Evolutionary conservation across 495 filamentous ascomycete genomes (phyloP), one percentile per base, ranked within the genome.

Genomic region (Cenococcum geophilum): DNA sequence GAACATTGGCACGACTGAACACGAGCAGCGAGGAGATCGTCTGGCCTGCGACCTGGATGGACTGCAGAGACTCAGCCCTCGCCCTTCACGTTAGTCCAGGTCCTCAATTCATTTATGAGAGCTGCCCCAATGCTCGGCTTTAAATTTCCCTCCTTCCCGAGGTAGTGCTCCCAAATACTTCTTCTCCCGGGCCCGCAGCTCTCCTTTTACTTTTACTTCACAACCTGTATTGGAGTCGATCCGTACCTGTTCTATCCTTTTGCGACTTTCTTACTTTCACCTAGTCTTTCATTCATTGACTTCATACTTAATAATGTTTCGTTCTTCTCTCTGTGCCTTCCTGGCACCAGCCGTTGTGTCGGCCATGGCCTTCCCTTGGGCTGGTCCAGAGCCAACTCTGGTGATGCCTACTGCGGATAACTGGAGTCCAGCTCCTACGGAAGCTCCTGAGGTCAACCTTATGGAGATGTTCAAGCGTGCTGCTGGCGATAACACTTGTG

Each of bases 361-460:
- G 1, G 66, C 66, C 20, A 48, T 48, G 27, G 66, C 66, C 10
- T 62, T 68, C 34, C 62, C 65, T 16, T 64, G 61, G 62, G 61
- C 62, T 0, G 27, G 40, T 22, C 66, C 66, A 12, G 58, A 62
- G 34, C 62, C 66, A 0, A 68, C 66, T 0, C 49, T 68, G 12
- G 32, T 61, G 0, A 57, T 61, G 8, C 65, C 65, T 16, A 62
- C 23, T 2, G 27, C 12, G n/a, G 59, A 68, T 45, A 45, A 23
- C 18, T 68, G 62, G 66, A 68, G 62, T 60, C 66, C 66, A 12
- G 62, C 55, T 20, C 62, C 66, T 14, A 68, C 66, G 14, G 14
- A 49, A 25, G 65, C 45, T 20, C 65, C 65, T 0, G 42, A 55
- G 14, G 8, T 20, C 20, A 6, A 40, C 14, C 25, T 56, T 22